phyloP scores from a whole-genome alignment of 202 grass and related monocot species.

The Hordeum pubiflorum region DNA sequence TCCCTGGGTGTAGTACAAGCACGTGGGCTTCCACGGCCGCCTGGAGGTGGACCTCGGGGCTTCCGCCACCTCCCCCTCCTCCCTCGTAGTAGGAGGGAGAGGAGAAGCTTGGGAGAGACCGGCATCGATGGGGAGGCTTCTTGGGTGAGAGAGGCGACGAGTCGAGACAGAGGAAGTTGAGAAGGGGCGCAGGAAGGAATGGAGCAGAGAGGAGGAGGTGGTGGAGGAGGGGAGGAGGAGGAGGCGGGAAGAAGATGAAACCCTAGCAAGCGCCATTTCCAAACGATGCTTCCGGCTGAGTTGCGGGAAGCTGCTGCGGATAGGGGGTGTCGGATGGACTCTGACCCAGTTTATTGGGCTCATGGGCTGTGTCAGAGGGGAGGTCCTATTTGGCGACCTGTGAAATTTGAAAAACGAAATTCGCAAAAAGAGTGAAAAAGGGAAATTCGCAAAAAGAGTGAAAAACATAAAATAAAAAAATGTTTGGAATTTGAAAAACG shows the following conservation, averaged over 20 bases:
- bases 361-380: neutral
- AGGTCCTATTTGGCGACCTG: too few species aligned
- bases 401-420: too few species aligned
- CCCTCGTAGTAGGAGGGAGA: neutral
- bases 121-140: conserved; percentile 11
- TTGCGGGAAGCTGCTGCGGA: neutral
- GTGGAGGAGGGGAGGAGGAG: conserved; percentile 15
- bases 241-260: conserved; percentile 18
- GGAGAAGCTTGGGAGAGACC: conserved; percentile 2
- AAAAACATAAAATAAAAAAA: too few species aligned
- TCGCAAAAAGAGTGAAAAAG: too few species aligned
- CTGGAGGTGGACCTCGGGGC: neutral
- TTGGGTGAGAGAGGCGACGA: neutral
- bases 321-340: neutral
- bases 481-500: too few species aligned
- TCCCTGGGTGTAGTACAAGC: conserved; percentile 84
- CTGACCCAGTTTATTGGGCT: neutral
- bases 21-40: conserved; percentile 63
- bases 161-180: conserved; percentile 9
- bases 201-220: conserved; percentile 18
- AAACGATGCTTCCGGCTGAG: neutral
- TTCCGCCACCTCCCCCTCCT: conserved; percentile 15
- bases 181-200: conserved; percentile 22
- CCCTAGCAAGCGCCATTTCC: conserved; percentile 45
- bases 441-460: too few species aligned